Conservation (phyloP, 768 basidiomycete genomes). For the Hygrocybe coccinea region DNA sequence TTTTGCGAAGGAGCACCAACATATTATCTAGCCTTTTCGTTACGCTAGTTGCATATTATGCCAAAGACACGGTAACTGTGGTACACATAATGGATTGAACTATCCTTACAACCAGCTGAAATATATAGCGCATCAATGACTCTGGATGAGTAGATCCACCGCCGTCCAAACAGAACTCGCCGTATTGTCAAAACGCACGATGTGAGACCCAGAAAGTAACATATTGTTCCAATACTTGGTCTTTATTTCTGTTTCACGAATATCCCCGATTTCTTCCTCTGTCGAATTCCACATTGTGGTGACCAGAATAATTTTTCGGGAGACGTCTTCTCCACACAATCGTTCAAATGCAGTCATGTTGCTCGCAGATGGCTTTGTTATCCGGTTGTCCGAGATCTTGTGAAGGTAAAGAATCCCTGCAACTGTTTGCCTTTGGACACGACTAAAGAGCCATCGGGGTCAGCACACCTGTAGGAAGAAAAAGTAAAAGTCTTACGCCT, state of each 20-base stretch:
- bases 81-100: too few species aligned
- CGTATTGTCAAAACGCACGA: neutral
- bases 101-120: too few species aligned
- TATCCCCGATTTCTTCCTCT: neutral
- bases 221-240: conserved; percentile 6
- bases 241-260: conserved; percentile 2
- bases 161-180: neutral
- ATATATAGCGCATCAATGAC: too few species aligned
- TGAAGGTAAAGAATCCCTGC: conserved; percentile 39
- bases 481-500: conserved; percentile 1
- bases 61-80: too few species aligned
- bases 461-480: neutral
- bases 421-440: conserved; percentile 8
- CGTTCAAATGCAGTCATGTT: conserved; percentile 10
- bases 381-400: conserved; percentile 34
- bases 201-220: conserved; percentile 3
- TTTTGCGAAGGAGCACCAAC: too few species aligned
- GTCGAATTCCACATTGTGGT: conserved; percentile 44
- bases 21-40: too few species aligned
- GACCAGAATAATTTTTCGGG: conserved; percentile 40
- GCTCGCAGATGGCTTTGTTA: conserved; percentile 9
- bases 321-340: conserved; percentile 30
- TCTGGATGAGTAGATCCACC: neutral
- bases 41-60: too few species aligned
- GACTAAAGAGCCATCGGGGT: neutral